phyloP scores from a whole-genome alignment of 179 eudicot species.

The Spinacia oleracea region DNA sequence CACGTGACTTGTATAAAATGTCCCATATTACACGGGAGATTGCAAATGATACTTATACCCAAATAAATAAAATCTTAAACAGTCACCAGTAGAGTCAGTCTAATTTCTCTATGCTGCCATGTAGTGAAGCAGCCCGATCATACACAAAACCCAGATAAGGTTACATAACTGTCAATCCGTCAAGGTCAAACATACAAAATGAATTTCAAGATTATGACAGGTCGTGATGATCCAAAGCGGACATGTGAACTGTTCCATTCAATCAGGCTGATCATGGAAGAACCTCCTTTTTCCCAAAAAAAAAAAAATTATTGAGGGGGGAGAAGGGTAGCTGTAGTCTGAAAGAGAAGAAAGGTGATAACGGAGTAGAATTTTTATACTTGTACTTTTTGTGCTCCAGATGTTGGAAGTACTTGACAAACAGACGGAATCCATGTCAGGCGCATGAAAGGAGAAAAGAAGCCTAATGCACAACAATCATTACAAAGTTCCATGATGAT shows the following conservation, averaged over 20 bases:
- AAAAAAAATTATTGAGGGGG: not conserved
- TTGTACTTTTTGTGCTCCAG: slow-evolving; percentile 11
- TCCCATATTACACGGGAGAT: not conserved
- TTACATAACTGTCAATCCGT: not conserved
- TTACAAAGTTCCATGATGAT: not conserved
- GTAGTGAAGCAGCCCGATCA: not conserved
- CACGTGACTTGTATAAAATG: not conserved
- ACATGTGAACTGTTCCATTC: not conserved
- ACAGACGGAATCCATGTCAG: too few relatives aligned
- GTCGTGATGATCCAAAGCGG: not conserved
- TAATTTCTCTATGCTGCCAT: not conserved
- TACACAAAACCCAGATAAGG: not conserved
- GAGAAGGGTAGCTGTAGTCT: not conserved
- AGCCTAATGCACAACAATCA: not conserved
- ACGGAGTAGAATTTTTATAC: not conserved
- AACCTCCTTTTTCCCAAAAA: not conserved
- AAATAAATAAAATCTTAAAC: not conserved
- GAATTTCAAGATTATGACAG: too few relatives aligned
- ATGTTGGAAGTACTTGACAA: not conserved
- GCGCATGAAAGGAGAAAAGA: not conserved
- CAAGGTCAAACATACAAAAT: not conserved
- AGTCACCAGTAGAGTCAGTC: not conserved
- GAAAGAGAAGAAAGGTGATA: slow-evolving; percentile 1
- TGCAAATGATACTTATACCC: not conserved
- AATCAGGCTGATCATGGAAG: not conserved